Base-by-base conservation (phyloP, 177 flowering plant genomes). In the Vitis hybrid region DNA sequence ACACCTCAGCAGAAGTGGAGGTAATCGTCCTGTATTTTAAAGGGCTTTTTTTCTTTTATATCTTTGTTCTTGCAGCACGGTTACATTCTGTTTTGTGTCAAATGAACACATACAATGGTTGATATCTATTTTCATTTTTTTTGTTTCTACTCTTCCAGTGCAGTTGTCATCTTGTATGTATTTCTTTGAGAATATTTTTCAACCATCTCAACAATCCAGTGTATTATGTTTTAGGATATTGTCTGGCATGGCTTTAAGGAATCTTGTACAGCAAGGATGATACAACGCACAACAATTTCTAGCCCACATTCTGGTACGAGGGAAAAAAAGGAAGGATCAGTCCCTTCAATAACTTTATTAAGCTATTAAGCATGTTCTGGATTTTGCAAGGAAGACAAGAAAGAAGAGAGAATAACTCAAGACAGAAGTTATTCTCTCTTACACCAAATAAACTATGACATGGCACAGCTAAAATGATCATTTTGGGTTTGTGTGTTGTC, bases 1-100 rank as follows among this genome's bases (percentile, higher is more conserved):
- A 74, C 70, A 85, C 85, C 58, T 90, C 95, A 57, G 69, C 80
- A 17, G 91, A 91, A 64, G 85, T 91, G 14, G 91, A 94, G 97
- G 98, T 94, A 84, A 68, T 61, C 3, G 30, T 24, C 57, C 52
- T 35, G 46, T 7, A 51, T 52, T 58, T 12, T 1, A 11, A 18
- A 52, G 58, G 15, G 12, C 6, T 48, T 50, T 57, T 64, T 58
- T 15, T 48, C 14, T 32, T 46, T 50, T 50, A 1, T 53, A 17
- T 27, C 1, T 59, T 21, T 48, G 41, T 18, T 50, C 59, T 71
- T 56, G n/a, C 21, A 12, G 9, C 59, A 64, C 1, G 48, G 53
- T 27, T 65, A 3, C n/a, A 7, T 18, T 58, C 4, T 58, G 21
- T 70, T 3, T 54, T 11, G 8, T 35, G 46, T 4, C 46, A 35